Evolutionary conservation across 1,139 yeast species (phyloP).

Genomic region (Candida pseudocylindracea): DNA sequence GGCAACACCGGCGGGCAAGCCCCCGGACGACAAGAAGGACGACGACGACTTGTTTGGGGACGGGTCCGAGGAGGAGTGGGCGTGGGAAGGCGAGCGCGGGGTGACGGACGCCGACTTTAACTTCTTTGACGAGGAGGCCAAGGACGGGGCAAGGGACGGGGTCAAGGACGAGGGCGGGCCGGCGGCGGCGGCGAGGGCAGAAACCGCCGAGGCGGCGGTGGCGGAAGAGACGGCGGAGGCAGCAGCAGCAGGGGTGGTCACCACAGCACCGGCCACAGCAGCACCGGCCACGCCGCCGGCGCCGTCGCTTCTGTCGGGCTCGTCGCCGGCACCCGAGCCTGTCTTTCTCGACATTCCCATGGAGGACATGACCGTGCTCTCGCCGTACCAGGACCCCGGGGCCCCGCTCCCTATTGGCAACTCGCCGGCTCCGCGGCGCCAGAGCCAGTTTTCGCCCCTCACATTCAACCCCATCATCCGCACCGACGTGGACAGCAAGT

Average conservation of each 20-base stretch:
- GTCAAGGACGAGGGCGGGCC: background rate
- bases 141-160: background rate
- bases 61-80: background rate
- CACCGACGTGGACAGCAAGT: constrained; percentile 58
- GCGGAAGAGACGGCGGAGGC: too few species aligned
- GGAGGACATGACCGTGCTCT: constrained; percentile 32
- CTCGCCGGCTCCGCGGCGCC: too few species aligned
- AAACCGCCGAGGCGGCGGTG: too few species aligned
- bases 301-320: too few species aligned
- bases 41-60: constrained; percentile 4
- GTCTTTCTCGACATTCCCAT: constrained; percentile 28
- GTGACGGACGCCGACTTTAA: background rate
- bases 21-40: background rate
- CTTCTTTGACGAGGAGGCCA: background rate
- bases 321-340: background rate
- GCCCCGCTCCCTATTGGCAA: constrained; percentile 38
- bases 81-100: background rate
- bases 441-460: constrained; percentile 43
- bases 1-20: background rate
- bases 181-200: too few species aligned
- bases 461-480: constrained; percentile 61
- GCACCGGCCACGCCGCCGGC: too few species aligned
- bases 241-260: too few species aligned
- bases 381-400: constrained; percentile 52
- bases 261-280: background rate